Evolutionary conservation across 352 stramenopile genomes (phyloP).

Genomic region (Phytopythium montanum): DNA sequence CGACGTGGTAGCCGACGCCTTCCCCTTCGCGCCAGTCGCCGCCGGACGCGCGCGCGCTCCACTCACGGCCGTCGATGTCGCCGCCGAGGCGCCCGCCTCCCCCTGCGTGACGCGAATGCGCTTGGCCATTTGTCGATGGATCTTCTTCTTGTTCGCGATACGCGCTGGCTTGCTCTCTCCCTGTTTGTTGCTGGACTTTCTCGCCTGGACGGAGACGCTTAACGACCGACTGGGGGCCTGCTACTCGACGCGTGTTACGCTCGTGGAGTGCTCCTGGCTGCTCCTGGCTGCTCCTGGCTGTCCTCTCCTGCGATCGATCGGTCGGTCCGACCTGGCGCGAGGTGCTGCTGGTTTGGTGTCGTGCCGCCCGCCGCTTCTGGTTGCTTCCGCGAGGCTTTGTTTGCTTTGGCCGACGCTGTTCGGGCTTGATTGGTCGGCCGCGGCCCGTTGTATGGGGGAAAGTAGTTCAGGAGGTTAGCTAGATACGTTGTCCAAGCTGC

Average conservation of each 20-base stretch:
- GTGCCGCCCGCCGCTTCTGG: conserved; percentile 6
- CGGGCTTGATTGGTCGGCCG: conserved; percentile 35
- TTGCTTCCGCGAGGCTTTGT: conserved; percentile 9
- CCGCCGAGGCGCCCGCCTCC: conserved; percentile 7
- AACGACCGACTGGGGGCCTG: neutral
- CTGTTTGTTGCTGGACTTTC: too few relatives aligned
- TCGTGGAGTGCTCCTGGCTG: conserved; percentile 8
- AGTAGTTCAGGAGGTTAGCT: conserved; percentile 10
- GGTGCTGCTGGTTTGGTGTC: too few relatives aligned
- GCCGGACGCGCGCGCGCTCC: conserved; percentile 7
- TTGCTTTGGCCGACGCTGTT: conserved; percentile 9
- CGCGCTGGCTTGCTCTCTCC: neutral
- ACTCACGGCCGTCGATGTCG: conserved; percentile 1
- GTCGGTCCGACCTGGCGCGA: conserved; percentile 1
- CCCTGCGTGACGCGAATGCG: conserved; percentile 45
- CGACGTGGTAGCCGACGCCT: conserved; percentile 16
- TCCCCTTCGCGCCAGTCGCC: conserved; percentile 7
- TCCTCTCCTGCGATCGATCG: conserved; percentile 5
- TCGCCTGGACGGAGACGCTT: neutral
- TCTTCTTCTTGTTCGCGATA: neutral
- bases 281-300: conserved; percentile 10
- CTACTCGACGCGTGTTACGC: neutral
- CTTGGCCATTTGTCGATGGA: conserved; percentile 47
- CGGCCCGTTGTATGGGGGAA: conserved; percentile 13
- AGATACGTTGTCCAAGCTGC: conserved; percentile 14